A percentile compares a stretch with the other conserved stretches of the same genome.
Evolutionary conservation across 2,329 filamentous ascomycete genomes (phyloP).

Genomic region (Ophiostoma perfectum): DNA sequence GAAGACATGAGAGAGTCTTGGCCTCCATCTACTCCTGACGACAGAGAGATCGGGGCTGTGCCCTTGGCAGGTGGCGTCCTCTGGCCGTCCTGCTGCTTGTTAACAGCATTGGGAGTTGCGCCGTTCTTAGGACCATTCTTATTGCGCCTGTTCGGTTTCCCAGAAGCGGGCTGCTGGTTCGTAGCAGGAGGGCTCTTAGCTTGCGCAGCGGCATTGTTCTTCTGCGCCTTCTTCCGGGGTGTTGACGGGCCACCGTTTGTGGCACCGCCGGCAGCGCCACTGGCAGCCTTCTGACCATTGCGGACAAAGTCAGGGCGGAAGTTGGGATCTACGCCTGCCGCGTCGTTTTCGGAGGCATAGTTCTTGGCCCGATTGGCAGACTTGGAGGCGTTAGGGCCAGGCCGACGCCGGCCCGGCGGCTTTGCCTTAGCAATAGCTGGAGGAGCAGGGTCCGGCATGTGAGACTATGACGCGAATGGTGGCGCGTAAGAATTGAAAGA

Average conservation of each 20-base stretch:
- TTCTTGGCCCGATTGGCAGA: slow-evolving; percentile 41
- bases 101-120: slow-evolving; percentile 40
- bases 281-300: slow-evolving; percentile 2
- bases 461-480: slow-evolving; percentile 15
- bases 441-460: slow-evolving; percentile 34
- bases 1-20: neutral
- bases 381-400: slow-evolving; percentile 36
- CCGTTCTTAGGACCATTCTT: slow-evolving; percentile 33
- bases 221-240: slow-evolving; percentile 22
- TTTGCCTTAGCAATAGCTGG: slow-evolving; percentile 22
- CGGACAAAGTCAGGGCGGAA: slow-evolving; percentile 34
- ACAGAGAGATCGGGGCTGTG: neutral
- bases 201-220: slow-evolving; percentile 15
- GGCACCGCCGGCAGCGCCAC: slow-evolving; percentile 3
- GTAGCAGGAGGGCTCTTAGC: slow-evolving; percentile 29
- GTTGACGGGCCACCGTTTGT: slow-evolving; percentile 19
- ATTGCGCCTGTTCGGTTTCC: slow-evolving; percentile 29
- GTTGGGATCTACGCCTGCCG: slow-evolving; percentile 33
- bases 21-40: neutral
- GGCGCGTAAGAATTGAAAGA: slow-evolving; percentile 1
- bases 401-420: slow-evolving; percentile 39
- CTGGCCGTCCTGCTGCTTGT: slow-evolving; percentile 34
- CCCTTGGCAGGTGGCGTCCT: slow-evolving; percentile 42
- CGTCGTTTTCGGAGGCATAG: slow-evolving; percentile 57
- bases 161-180: slow-evolving; percentile 29